phyloP scores from a whole-genome alignment of 2,329 filamentous ascomycete species.

The Penicillium janthinellum region DNA sequence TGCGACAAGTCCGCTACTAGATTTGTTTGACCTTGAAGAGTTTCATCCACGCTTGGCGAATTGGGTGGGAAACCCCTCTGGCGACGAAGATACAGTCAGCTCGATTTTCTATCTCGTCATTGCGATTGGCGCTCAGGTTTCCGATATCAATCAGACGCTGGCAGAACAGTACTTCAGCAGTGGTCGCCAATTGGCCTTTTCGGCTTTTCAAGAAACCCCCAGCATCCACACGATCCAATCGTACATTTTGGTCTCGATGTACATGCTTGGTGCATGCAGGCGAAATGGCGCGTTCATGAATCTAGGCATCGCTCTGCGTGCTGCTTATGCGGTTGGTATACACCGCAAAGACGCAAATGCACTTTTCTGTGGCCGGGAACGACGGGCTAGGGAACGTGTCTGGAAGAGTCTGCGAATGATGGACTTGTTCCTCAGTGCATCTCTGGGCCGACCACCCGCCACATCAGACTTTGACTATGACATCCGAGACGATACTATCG shows the following conservation, averaged over 20 bases:
- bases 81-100: slow-evolving; percentile 46
- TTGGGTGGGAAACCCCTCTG: slow-evolving; percentile 41
- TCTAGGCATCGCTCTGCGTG: slow-evolving; percentile 54
- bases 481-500: slow-evolving; percentile 36
- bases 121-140: slow-evolving; percentile 52
- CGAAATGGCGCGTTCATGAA: slow-evolving; percentile 57
- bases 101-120: slow-evolving; percentile 56
- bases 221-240: slow-evolving; percentile 55
- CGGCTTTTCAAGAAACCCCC: slow-evolving; percentile 52
- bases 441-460: slow-evolving; percentile 55
- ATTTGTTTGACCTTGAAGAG: slow-evolving; percentile 52
- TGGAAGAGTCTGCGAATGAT: slow-evolving; percentile 57
- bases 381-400: slow-evolving; percentile 50
- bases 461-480: slow-evolving; percentile 55
- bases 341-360: slow-evolving; percentile 56
- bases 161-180: slow-evolving; percentile 53
- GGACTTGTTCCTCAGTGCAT: slow-evolving; percentile 55
- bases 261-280: slow-evolving; percentile 54
- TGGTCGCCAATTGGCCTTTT: slow-evolving; percentile 49
- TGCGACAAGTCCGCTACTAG: slow-evolving; percentile 52
- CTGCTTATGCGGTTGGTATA: slow-evolving; percentile 55
- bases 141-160: slow-evolving; percentile 41
- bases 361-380: slow-evolving; percentile 48
- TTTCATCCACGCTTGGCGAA: slow-evolving; percentile 42
- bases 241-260: slow-evolving; percentile 55